Conservation (phyloP, 306 rosid genomes). For the Lathyrus sativus region DNA sequence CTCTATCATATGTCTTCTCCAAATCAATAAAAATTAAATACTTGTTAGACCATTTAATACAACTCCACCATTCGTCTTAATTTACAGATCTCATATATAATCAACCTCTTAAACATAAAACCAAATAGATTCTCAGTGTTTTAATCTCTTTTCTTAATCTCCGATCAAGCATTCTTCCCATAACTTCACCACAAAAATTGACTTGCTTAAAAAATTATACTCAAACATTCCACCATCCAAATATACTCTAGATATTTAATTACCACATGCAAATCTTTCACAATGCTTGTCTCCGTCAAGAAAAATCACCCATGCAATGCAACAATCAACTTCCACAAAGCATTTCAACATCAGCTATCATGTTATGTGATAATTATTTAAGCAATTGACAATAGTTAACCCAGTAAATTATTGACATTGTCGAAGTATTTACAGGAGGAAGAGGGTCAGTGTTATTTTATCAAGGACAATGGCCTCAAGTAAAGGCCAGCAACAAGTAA, state of each 20-base stretch:
- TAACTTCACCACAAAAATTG: too few species aligned
- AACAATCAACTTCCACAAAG: neutral
- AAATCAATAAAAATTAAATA: too few species aligned
- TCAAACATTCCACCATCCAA: too few species aligned
- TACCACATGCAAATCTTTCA: neutral
- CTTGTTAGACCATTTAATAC: too few species aligned
- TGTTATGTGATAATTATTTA: slow-evolving; percentile 1
- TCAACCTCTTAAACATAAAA: too few species aligned
- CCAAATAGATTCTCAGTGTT: too few species aligned
- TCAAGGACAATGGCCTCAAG: slow-evolving; percentile 26
- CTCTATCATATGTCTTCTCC: too few species aligned
- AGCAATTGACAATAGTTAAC: slow-evolving; percentile 39
- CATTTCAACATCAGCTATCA: slow-evolving; percentile 14
- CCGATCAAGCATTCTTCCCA: too few species aligned
- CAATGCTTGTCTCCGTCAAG: neutral
- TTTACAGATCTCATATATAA: too few species aligned
- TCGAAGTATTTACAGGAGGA: slow-evolving; percentile 43
- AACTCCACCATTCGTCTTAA: too few species aligned
- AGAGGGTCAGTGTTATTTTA: slow-evolving; percentile 42
- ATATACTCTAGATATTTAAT: neutral
- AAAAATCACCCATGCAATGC: slow-evolving; percentile 13
- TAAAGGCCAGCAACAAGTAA: slow-evolving; percentile 31
- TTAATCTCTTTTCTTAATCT: too few species aligned
- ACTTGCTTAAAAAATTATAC: too few species aligned
- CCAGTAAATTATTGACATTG: slow-evolving; percentile 48